Conservation (phyloP, 1,284 basidiomycete species). For the Rhodotorula sp. region DNA sequence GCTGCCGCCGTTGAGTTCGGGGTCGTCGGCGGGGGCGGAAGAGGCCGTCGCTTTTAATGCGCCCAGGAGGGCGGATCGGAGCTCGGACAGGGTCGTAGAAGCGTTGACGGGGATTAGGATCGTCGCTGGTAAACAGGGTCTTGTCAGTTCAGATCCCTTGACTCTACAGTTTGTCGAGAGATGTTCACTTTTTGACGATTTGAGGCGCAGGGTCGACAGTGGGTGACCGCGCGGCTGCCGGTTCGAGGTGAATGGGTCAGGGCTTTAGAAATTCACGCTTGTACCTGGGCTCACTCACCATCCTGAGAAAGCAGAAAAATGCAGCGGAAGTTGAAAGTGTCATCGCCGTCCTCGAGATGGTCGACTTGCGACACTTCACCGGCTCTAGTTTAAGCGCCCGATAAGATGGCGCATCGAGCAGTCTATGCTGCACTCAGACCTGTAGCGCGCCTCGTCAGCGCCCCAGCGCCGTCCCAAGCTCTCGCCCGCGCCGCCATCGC, state of each 20-base stretch:
- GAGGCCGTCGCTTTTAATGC: conserved; percentile 13
- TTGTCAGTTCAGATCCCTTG: not conserved
- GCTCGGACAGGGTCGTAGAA: conserved; percentile 14
- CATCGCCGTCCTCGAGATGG: not conserved
- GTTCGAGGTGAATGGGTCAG: not conserved
- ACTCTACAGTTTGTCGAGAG: not conserved
- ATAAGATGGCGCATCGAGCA: conserved; percentile 13
- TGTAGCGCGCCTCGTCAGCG: not conserved
- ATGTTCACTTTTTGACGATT: conserved; percentile 20
- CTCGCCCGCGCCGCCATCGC: not conserved
- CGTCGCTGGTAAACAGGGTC: conserved; percentile 9
- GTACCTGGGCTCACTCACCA: conserved; percentile 1
- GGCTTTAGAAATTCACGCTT: too few relatives aligned
- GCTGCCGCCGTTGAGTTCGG: not conserved
- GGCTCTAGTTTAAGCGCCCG: too few relatives aligned
- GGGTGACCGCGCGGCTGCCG: conserved; percentile 16
- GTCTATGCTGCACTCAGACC: not conserved
- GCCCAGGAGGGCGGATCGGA: conserved; percentile 8
- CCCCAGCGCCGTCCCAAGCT: not conserved
- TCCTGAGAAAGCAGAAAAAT: not conserved
- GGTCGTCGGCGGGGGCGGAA: not conserved
- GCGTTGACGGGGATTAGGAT: conserved; percentile 26
- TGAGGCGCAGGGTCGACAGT: conserved; percentile 29
- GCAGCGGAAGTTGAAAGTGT: not conserved
- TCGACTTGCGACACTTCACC: too few relatives aligned